Conservation (phyloP, 129 eudicot species). For the Lactuca saligna region DNA sequence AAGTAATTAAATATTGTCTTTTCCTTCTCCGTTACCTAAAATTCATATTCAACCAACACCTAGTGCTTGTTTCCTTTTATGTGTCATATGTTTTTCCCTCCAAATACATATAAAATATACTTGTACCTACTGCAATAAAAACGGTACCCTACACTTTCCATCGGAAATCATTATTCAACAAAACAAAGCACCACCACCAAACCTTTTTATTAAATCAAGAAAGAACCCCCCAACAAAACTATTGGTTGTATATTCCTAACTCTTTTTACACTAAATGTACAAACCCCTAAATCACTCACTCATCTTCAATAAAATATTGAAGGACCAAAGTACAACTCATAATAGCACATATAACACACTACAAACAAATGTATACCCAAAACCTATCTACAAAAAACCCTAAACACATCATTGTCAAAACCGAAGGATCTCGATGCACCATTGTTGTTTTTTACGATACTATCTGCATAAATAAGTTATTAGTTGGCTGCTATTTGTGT, state of each 20-base stretch:
- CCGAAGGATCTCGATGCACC: constrained; percentile 7
- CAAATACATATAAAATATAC: constrained; percentile 24
- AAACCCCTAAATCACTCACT: constrained; percentile 28
- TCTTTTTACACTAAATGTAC: constrained; percentile 20
- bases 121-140: neutral
- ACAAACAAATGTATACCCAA: constrained; percentile 8
- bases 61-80: constrained; percentile 6
- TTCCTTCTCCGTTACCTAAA: constrained; percentile 19
- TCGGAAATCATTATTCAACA: constrained; percentile 7
- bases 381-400: constrained; percentile 16
- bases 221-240: constrained; percentile 11
- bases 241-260: constrained; percentile 4
- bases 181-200: constrained; percentile 15
- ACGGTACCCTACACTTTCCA: constrained; percentile 13
- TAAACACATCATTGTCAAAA: neutral
- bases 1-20: neutral
- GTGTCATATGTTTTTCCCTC: constrained; percentile 23
- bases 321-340: constrained; percentile 24
- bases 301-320: constrained; percentile 36
- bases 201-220: constrained; percentile 12
- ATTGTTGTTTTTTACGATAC: neutral
- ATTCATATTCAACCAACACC: constrained; percentile 13
- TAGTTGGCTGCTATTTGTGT: neutral
- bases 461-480: neutral
- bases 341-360: constrained; percentile 7